phyloP scores from a whole-genome alignment of 106 monocot species.

The Triglochin maritima region DNA sequence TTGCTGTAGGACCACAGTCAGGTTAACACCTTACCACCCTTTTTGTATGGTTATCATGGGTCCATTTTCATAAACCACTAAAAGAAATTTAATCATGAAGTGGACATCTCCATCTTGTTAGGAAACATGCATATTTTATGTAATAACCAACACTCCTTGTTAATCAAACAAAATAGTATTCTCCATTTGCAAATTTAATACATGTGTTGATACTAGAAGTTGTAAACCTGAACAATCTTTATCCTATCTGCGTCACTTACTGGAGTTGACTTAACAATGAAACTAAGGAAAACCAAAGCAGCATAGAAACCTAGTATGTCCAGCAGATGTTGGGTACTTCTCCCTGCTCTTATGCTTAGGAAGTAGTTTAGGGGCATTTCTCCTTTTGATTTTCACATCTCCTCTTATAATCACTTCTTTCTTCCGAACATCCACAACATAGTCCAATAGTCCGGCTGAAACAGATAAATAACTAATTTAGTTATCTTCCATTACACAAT shows the following conservation, averaged over 20 bases:
- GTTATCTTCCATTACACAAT: not conserved
- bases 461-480: not conserved
- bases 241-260: not conserved
- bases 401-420: constrained; percentile 13
- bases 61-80: too few species aligned
- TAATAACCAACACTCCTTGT: too few species aligned
- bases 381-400: constrained; percentile 1
- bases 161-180: too few species aligned
- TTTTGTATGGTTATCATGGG: too few species aligned
- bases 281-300: constrained; percentile 2
- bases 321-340: not conserved
- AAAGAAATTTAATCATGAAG: too few species aligned
- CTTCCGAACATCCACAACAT: constrained; percentile 13
- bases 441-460: constrained; percentile 12
- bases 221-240: too few species aligned
- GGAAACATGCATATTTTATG: too few species aligned
- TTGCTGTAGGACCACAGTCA: too few species aligned
- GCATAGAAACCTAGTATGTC: constrained; percentile 1
- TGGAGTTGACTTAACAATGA: not conserved
- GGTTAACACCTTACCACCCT: too few species aligned
- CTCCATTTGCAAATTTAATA: too few species aligned
- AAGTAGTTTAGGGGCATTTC: not conserved
- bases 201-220: too few species aligned
- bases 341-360: not conserved
- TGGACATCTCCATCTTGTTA: too few species aligned